Conservation (phyloP, 352 stramenopile species). For the Globisporangium carolinianum region DNA sequence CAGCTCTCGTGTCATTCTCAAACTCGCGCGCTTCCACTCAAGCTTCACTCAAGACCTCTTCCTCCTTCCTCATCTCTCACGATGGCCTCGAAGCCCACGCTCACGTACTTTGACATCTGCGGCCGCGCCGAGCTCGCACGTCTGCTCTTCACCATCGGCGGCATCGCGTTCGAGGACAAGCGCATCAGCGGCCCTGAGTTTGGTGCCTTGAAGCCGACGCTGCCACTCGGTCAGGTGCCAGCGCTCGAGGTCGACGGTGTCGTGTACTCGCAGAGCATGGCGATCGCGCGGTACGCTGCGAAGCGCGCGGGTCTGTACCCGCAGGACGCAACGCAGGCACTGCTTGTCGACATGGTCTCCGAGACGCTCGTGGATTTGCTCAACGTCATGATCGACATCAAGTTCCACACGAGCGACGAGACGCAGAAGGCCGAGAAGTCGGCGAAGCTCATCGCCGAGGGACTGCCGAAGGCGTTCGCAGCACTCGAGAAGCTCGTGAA, state of each 20-base stretch:
- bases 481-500: conserved; percentile 33
- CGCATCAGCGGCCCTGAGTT: conserved; percentile 12
- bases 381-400: not conserved
- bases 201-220: conserved; percentile 12
- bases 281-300: conserved; percentile 25
- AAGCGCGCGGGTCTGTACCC: conserved; percentile 19
- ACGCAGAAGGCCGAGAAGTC: conserved; percentile 1
- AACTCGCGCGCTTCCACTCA: not conserved
- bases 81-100: not conserved
- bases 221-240: conserved; percentile 23
- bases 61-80: not conserved
- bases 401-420: conserved; percentile 1
- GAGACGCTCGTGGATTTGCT: conserved; percentile 9
- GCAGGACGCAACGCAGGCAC: conserved; percentile 5
- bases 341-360: conserved; percentile 14
- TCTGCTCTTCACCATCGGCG: conserved; percentile 1
- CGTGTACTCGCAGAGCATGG: conserved; percentile 16
- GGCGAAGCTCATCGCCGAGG: not conserved
- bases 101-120: not conserved
- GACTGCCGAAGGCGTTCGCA: conserved; percentile 12
- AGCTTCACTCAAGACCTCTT: no score
- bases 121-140: not conserved
- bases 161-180: conserved; percentile 20
- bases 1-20: not conserved
- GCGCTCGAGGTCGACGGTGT: conserved; percentile 21